Base-by-base conservation (phyloP, 805 yeast species). In the Ogataea ramenticola region DNA sequence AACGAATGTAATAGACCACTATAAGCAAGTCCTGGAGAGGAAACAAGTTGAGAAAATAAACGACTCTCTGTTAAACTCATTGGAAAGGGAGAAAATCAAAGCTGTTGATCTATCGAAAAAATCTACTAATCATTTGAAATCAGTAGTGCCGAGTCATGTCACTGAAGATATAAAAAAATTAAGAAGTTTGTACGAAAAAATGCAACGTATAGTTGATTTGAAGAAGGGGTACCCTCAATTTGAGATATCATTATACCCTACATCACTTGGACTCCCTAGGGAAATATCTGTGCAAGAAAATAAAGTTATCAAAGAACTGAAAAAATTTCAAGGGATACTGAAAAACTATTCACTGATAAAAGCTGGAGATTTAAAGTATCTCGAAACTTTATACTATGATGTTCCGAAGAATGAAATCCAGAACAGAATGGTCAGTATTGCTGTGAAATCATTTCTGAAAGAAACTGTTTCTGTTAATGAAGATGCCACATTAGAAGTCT, bases 241-340 rank as follows among this genome's bases (percentile, higher is more conserved):
- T 3, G 50, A 36, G 95, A 95, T 10, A 95, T 91, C 46, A 86
- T 71, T 1, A 95, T 95, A 51, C 88, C 70, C 51, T 86, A 74
- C 49, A 83, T 87, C 64, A 95, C 74, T 57, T 82, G 91, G 35
- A 85, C 68, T 58, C 95, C 73, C 54, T 71, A 74, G 54, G 86
- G 68, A 66, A 86, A 95, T 46, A 85, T 70, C 48, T 69, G 53
- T 17, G 74, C 68, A 24, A 76, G 70, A 55, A 64, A 56, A 57
- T 11, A 69, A 22, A 5, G 68, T 59, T 20, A 57, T 60, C 43
- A 42, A 60, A 37, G 41, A n/a, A 4, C 14, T 39, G 26, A 9
- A 16, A 3, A 39, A n/a, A 30, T 20, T 39, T 4, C 33, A 39
- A 31, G n/a, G 11, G 3, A 5, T 39, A 3, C 15, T 27, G 17